Conservation (phyloP, 495 filamentous ascomycete species). For the Lepidopterella palustris region DNA sequence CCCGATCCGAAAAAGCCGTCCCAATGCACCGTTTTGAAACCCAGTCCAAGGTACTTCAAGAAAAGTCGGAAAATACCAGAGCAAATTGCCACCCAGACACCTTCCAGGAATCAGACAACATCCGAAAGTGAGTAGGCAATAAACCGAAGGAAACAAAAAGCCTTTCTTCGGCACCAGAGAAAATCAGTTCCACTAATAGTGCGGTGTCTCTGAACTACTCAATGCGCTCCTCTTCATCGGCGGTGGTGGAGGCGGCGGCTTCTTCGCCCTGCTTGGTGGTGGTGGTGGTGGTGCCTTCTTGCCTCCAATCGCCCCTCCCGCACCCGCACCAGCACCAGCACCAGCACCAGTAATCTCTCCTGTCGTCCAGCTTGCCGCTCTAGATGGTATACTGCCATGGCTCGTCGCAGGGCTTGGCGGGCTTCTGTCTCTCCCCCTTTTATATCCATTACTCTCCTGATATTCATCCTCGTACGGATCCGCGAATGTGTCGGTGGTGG, state of each 20-base stretch:
- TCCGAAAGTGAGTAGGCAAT: too few relatives aligned
- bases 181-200: too few relatives aligned
- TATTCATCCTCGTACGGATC: slow-evolving; percentile 57
- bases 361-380: slow-evolving; percentile 28
- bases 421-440: slow-evolving; percentile 24
- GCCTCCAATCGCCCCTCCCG: not conserved
- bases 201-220: slow-evolving; percentile 1
- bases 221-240: slow-evolving; percentile 35
- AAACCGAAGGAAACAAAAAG: not conserved
- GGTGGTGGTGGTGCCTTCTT: slow-evolving; percentile 77
- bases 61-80: not conserved
- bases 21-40: not conserved
- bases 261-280: slow-evolving; percentile 73
- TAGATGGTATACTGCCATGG: slow-evolving; percentile 20
- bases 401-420: slow-evolving; percentile 38
- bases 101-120: too few relatives aligned
- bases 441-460: slow-evolving; percentile 36
- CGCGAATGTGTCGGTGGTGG: slow-evolving; percentile 49
- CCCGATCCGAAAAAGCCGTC: too few relatives aligned
- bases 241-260: slow-evolving; percentile 59
- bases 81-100: not conserved
- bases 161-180: too few relatives aligned
- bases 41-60: not conserved
- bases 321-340: not conserved
- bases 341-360: not conserved